Evolutionary conservation across 164 flowering plant species (phyloP).

Genomic region (Nymphaea colorata): DNA sequence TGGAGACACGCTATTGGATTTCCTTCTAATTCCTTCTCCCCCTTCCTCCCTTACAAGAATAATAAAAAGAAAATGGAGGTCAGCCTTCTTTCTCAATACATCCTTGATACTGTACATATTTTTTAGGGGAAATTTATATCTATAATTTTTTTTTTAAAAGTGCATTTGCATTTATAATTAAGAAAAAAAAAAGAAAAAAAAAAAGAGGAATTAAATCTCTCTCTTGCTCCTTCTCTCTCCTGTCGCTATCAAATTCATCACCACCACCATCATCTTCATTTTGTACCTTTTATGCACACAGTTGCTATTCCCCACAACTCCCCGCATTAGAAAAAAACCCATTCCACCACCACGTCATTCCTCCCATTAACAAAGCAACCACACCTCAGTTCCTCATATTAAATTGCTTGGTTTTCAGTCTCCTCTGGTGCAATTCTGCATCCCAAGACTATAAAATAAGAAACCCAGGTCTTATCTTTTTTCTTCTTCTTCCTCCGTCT

Average conservation of each 20-base stretch:
- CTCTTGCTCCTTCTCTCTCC: too few relatives aligned
- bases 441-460: neutral
- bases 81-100: too few relatives aligned
- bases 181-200: too few relatives aligned
- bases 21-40: too few relatives aligned
- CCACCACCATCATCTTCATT: neutral
- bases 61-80: too few relatives aligned
- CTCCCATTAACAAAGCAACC: constrained; percentile 4
- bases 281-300: neutral
- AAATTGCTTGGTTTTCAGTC: neutral
- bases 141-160: too few relatives aligned
- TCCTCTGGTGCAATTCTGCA: neutral
- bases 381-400: neutral
- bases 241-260: neutral
- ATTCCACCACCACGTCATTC: neutral
- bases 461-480: neutral
- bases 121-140: too few relatives aligned
- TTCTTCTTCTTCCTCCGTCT: neutral
- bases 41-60: too few relatives aligned
- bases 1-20: too few relatives aligned
- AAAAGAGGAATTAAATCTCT: too few relatives aligned
- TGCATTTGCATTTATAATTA: too few relatives aligned
- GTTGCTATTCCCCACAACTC: neutral
- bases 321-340: constrained; percentile 3
- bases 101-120: too few relatives aligned